Evolutionary conservation across 1,139 yeast genomes (phyloP), one percentile per base, ranked within the genome.

Genomic region (Candida pseudoviswanathii): DNA sequence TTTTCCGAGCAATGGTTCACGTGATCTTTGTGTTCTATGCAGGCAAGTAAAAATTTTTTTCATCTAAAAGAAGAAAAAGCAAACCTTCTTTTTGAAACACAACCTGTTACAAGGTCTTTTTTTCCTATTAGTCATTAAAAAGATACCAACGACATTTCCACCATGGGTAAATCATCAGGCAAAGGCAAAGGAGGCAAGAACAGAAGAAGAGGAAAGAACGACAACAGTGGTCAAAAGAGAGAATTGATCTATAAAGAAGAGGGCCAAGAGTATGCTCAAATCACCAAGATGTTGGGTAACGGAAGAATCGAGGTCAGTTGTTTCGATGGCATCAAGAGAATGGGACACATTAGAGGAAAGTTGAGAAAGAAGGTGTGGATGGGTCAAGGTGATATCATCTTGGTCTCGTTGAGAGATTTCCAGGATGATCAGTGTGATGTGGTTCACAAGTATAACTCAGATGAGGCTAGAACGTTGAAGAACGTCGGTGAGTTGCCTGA

Each of bases 341-440:
- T 90, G 83, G 98, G 96, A 21, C 99, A 94, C 68, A 95, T 95
- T 65, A 89, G 99, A 80, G 99, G 99, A 61, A 95, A 95, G 71
- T 83, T 95, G 77, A 89, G 99, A 82, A 95, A 95, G 86, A 94
- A 94, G 84, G 98, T 92, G 55, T 95, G 99, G 99, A 92, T 95
- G 90, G 89, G 90, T 43, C 98, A 91, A 73, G 99, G 99, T 75
- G 99, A 95, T 68, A 95, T 95, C 62, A 91, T 95, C 59, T 78
- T 95, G 65, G 94, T 94, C 44, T 91, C 97, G 5, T 82, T 95
- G 65, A 90, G 99, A 81, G 99, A 95, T 66, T 95, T 94, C 84
- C 97, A 95, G 74, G 98, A 94, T 66, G 97, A 90, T 58, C 96
- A 89, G 71, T 95, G 97, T 77, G 99, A 95, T 70, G 98, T 95